Evolutionary conservation across 225 moss, liverwort and hornwort genomes (phyloP), one percentile per base, ranked within the genome.

Genomic region (Bryoerythrophyllum caledonicum): DNA sequence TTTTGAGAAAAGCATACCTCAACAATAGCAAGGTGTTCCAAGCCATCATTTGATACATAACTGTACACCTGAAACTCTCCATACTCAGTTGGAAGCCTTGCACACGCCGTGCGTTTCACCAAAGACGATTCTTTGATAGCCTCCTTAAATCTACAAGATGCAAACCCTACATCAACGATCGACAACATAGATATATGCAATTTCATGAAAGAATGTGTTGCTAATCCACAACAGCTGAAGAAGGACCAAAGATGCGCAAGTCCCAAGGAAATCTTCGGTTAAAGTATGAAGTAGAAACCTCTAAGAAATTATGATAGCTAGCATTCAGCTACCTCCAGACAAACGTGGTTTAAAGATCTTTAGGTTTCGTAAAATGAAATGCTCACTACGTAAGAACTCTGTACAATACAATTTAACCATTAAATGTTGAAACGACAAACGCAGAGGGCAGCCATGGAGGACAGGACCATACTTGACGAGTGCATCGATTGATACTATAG

Each of bases 21-120:
- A 74, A 97, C 93, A 89, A 97, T 79, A 23, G 94, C 97, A 60
- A 89, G 73, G 67, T 99, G 97, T 80, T 99, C 97, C 66, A 94
- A 90, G 27, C 94, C 97, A 89, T 99, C 94, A 48, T 91, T 84
- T 54, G 97, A 91, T 16, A 65, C 77, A 60, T 94, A 99, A 64
- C 94, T 94, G 76, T 86, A 87, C 40, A 82, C 89, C 35, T 93
- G 80, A 70, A 99, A 99, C 63, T 79, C 87, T 34, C 94, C 97
- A 77, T 77, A 91, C 61, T 87, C 87, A 2, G 97, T 99, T 16
- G 94, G 97, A 58, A 99, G 78, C 60, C 97, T 82, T 60, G 94
- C 97, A 27, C 82, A 80, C 4, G 97, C 94, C 34, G 97, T 99
- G 41, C 89, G 87, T 63, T 76, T 73, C 38, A 99, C 91, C 48